Evolutionary conservation across 139 green algal genomes (phyloP).

Genomic region (Chlorokybus atmophyticus): DNA sequence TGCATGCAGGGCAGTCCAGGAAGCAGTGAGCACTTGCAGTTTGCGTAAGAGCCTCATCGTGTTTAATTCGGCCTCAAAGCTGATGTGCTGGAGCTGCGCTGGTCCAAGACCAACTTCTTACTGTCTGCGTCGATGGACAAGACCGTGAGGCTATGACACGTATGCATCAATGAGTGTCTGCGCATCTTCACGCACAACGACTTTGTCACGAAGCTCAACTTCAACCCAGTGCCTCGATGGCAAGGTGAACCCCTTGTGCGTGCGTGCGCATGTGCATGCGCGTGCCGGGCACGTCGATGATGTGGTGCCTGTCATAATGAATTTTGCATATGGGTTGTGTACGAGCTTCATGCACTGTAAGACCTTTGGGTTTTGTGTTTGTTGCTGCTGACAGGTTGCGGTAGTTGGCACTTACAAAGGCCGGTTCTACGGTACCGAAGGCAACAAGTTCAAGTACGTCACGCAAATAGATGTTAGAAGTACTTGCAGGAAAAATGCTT

Average conservation of each 20-base stretch:
- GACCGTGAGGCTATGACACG: conserved; percentile 76
- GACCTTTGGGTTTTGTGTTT: too few species aligned
- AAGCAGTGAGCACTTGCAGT: too few species aligned
- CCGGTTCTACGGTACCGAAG: conserved; percentile 45
- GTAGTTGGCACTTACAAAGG: conserved; percentile 36
- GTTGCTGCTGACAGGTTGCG: too few species aligned
- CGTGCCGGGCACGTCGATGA: conserved; percentile 67
- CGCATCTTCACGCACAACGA: conserved; percentile 37
- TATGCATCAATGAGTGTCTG: conserved; percentile 41
- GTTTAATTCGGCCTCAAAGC: conserved; percentile 34
- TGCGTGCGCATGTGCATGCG: conserved; percentile 53
- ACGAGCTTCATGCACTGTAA: too few species aligned
- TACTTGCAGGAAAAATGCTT: too few species aligned
- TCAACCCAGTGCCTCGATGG: conserved; percentile 68
- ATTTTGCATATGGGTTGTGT: too few species aligned
- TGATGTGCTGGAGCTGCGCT: conserved; percentile 79
- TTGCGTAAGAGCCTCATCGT: conserved; percentile 21
- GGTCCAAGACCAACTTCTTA: conserved; percentile 61
- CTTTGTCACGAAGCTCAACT: conserved; percentile 49
- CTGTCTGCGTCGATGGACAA: conserved; percentile 76
- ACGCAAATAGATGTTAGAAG: conserved; percentile 48
- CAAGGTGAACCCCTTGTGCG: conserved; percentile 73
- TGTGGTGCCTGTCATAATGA: too few species aligned
- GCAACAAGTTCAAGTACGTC: conserved; percentile 55
- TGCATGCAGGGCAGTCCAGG: too few species aligned